Evolutionary conservation across 805 yeast species (phyloP).

Genomic region (Maudiozyma serrabonitensis): DNA sequence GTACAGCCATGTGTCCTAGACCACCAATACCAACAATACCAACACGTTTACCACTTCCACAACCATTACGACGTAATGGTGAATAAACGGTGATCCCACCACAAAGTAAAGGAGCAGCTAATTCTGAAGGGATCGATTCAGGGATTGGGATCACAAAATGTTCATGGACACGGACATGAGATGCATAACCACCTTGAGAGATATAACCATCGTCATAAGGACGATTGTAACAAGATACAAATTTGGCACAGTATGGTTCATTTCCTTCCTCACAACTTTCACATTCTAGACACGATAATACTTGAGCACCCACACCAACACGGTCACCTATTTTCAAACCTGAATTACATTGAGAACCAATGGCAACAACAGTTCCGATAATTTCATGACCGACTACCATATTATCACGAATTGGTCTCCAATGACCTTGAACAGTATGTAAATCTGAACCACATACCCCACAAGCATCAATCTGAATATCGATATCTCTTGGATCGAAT

Average conservation of each 20-base stretch:
- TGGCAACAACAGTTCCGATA: conserved; percentile 45
- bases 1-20: conserved; percentile 46
- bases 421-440: conserved; percentile 17
- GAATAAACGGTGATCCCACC: conserved; percentile 69
- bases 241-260: conserved; percentile 46
- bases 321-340: conserved; percentile 56
- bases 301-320: conserved; percentile 74
- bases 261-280: conserved; percentile 44
- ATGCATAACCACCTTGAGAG: conserved; percentile 60
- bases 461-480: conserved; percentile 49
- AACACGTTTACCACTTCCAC: conserved; percentile 40
- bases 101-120: conserved; percentile 67
- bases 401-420: conserved; percentile 17
- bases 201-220: conserved; percentile 38
- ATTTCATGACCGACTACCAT: conserved; percentile 60
- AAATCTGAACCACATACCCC: conserved; percentile 60
- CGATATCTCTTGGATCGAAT: conserved; percentile 39
- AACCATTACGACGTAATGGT: conserved; percentile 48
- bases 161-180: conserved; percentile 54
- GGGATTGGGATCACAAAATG: conserved; percentile 59
- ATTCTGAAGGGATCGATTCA: conserved; percentile 37
- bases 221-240: conserved; percentile 39
- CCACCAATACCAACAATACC: conserved; percentile 52
- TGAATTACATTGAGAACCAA: conserved; percentile 45
- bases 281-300: conserved; percentile 55